Evolutionary conservation across 2,329 filamentous ascomycete genomes (phyloP).

Genomic region (Cladosporium sp.): DNA sequence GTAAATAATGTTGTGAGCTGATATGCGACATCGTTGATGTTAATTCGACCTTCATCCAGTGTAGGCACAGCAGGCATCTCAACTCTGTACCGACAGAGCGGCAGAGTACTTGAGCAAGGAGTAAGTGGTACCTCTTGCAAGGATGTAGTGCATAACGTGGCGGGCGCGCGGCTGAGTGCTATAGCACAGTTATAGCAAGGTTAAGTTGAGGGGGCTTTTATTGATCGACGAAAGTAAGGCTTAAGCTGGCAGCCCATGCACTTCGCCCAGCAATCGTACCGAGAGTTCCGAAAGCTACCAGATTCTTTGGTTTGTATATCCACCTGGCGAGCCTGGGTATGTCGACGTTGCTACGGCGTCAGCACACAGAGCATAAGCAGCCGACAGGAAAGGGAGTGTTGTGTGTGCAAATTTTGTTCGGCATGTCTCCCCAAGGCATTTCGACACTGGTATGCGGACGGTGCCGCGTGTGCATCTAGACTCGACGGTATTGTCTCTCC

Average conservation of each 20-base stretch:
- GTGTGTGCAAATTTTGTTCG: neutral
- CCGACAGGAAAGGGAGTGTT: neutral
- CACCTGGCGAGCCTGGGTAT: too few species aligned
- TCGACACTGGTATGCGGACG: constrained; percentile 4
- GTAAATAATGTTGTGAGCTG: neutral
- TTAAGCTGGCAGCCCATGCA: neutral
- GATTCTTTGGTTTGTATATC: neutral
- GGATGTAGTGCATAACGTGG: neutral
- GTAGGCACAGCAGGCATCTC: constrained; percentile 6
- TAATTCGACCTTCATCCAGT: neutral
- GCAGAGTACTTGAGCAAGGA: constrained; percentile 3
- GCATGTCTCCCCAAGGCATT: neutral
- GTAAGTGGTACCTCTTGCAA: neutral
- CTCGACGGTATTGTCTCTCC: neutral
- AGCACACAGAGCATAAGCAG: neutral
- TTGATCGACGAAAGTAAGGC: constrained; percentile 9
- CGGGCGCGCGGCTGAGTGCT: constrained; percentile 4
- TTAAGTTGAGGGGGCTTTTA: constrained; percentile 10
- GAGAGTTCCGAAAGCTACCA: constrained; percentile 3
- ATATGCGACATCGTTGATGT: neutral
- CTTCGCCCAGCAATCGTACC: neutral
- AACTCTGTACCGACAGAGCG: neutral
- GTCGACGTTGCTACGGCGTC: constrained; percentile 8
- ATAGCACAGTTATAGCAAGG: constrained; percentile 6
- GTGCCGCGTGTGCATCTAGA: constrained; percentile 3